Percentiles rank a stretch among this genome's conserved stretches.
Conservation (phyloP, 2,329 filamentous ascomycete genomes). For the Emericellopsis cladophorae region DNA sequence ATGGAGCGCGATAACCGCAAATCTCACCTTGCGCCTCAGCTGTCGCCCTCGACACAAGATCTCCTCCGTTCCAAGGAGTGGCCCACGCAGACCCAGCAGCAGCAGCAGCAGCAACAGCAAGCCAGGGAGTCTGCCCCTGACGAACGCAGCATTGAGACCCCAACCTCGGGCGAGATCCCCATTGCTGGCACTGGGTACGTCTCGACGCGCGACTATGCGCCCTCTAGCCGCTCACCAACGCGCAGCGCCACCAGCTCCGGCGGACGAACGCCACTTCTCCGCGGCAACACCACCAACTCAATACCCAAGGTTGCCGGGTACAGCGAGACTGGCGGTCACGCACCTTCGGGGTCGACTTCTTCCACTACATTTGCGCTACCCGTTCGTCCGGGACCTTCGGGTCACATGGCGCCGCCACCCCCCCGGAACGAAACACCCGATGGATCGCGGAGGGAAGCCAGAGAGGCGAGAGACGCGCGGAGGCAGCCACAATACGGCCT, state of each 20-base stretch:
- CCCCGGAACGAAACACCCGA: slow-evolving; percentile 43
- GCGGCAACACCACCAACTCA: slow-evolving; percentile 38
- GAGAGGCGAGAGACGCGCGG: slow-evolving; percentile 1
- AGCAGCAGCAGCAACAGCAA: slow-evolving; percentile 6
- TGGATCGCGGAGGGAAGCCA: slow-evolving; percentile 27
- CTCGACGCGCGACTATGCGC: slow-evolving; percentile 32
- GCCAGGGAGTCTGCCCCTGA: slow-evolving; percentile 10
- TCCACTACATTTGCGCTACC: slow-evolving; percentile 46
- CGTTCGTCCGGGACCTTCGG: slow-evolving; percentile 46
- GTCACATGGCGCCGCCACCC: slow-evolving; percentile 47
- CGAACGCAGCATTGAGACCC: slow-evolving; percentile 39
- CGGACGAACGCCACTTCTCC: slow-evolving; percentile 27
- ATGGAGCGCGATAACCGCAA: slow-evolving; percentile 95
- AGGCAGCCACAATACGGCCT: slow-evolving; percentile 31
- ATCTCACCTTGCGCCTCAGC: slow-evolving; percentile 74
- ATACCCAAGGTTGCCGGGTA: slow-evolving; percentile 32
- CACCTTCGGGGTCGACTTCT: slow-evolving; percentile 4
- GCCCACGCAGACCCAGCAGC: slow-evolving; percentile 18
- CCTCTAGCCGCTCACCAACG: slow-evolving; percentile 37
- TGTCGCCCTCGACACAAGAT: slow-evolving; percentile 67
- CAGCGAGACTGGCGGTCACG: slow-evolving; percentile 22
- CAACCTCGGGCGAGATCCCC: slow-evolving; percentile 62
- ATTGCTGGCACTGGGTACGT: slow-evolving; percentile 44
- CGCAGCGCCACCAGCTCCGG: slow-evolving; percentile 35
- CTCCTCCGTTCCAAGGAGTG: slow-evolving; percentile 55